Conservation (phyloP, 352 stramenopile genomes). For the Phytophthora fragariaefolia region DNA sequence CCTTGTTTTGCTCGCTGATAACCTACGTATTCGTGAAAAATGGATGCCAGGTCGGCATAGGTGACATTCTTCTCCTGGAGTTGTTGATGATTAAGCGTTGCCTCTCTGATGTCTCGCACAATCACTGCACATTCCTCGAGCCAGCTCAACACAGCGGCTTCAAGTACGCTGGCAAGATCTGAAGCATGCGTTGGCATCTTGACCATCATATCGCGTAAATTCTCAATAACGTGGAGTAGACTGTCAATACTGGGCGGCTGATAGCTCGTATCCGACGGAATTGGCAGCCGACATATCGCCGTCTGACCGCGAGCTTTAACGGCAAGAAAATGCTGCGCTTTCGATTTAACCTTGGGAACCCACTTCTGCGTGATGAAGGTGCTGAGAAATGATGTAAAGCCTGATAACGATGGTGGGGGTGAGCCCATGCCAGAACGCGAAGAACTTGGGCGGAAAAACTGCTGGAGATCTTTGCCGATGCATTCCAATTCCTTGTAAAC, state of each 20-base stretch:
- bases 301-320: constrained; percentile 60
- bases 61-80: constrained; percentile 56
- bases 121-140: constrained; percentile 75
- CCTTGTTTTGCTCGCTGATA: constrained; percentile 67
- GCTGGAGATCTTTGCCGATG: constrained; percentile 66
- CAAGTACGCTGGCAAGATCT: constrained; percentile 68
- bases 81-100: constrained; percentile 73
- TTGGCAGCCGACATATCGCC: constrained; percentile 53
- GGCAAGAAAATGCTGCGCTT: constrained; percentile 70
- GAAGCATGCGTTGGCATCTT: constrained; percentile 69
- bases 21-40: constrained; percentile 75
- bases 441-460: constrained; percentile 43
- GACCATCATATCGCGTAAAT: constrained; percentile 73
- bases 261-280: constrained; percentile 78
- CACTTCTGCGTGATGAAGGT: constrained; percentile 76
- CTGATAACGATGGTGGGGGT: constrained; percentile 27
- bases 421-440: constrained; percentile 14
- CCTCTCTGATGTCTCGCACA: constrained; percentile 79
- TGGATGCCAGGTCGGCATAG: constrained; percentile 59
- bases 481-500: constrained; percentile 76
- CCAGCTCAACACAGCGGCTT: constrained; percentile 72
- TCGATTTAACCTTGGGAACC: constrained; percentile 77
- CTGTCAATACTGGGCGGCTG: constrained; percentile 80
- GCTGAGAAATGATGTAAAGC: constrained; percentile 63
- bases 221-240: constrained; percentile 72